Evolutionary conservation across 306 rosid species (phyloP).

Genomic region (Hylodesmum podocarpum): DNA sequence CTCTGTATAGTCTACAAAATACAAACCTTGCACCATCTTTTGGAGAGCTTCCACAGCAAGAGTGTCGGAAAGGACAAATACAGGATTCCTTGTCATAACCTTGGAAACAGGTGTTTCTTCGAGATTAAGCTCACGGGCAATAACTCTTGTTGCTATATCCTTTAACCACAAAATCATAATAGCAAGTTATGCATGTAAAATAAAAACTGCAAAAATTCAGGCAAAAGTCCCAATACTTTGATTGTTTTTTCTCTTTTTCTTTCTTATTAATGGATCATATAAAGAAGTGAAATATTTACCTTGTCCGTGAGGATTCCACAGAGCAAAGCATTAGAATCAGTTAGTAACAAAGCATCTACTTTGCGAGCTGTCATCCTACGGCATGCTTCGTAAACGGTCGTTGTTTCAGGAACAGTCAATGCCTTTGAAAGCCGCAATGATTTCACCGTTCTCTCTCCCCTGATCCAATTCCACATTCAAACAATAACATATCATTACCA

Average conservation of each 20-base stretch:
- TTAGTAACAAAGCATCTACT: conserved; percentile 85
- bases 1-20: neutral
- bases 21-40: conserved; percentile 98
- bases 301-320: conserved; percentile 98
- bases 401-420: conserved; percentile 83
- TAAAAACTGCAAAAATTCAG: conserved; percentile 1
- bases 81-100: conserved; percentile 93
- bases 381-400: conserved; percentile 79
- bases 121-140: conserved; percentile 71
- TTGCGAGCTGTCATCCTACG: conserved; percentile 89
- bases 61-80: conserved; percentile 89
- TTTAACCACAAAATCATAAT: conserved; percentile 36
- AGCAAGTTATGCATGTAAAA: neutral
- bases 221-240: neutral
- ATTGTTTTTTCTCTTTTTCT: neutral
- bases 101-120: conserved; percentile 85
- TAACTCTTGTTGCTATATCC: conserved; percentile 91
- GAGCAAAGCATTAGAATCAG: conserved; percentile 92
- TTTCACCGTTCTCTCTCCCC: conserved; percentile 91
- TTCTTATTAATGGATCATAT: neutral
- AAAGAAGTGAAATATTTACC: conserved; percentile 44
- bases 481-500: neutral
- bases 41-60: conserved; percentile 99
- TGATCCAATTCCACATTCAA: conserved; percentile 40
- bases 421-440: conserved; percentile 87